Percentiles rank a stretch among this genome's conserved stretches.
These are phyloP conservation scores for Stemphylium lycopersici DNA, from an alignment of 2,329 filamentous ascomycete species.

Conservation along the genomic window DNA sequence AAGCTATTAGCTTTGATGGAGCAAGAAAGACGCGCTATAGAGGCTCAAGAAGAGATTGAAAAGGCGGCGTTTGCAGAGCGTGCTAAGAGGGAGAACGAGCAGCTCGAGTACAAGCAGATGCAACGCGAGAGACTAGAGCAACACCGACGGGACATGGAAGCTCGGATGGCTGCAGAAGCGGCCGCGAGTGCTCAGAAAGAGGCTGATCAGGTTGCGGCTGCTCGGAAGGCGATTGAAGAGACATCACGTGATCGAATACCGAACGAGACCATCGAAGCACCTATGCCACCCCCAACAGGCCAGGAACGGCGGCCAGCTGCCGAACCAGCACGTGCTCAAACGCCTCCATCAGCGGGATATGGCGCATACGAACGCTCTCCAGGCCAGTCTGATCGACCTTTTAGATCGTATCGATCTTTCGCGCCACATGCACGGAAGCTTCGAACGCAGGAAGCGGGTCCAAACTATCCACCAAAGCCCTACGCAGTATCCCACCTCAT, in stretches of 20 bases:
- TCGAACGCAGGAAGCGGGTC: slow-evolving; percentile 22
- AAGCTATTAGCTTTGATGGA: slow-evolving; percentile 12
- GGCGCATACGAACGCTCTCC: slow-evolving; percentile 20
- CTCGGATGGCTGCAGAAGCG: slow-evolving; percentile 5
- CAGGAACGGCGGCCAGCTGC: slow-evolving; percentile 5
- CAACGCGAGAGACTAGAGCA: slow-evolving; percentile 12
- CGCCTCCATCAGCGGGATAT: slow-evolving; percentile 15
- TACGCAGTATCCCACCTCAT: slow-evolving; percentile 27
- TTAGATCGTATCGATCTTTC: slow-evolving; percentile 29
- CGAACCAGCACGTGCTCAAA: slow-evolving; percentile 21
- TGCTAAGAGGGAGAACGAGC: slow-evolving; percentile 10
- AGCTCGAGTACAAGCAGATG: slow-evolving; percentile 12
- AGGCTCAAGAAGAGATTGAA: slow-evolving; percentile 9
- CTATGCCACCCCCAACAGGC: slow-evolving; percentile 1
- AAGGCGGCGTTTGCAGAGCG: slow-evolving; percentile 7
- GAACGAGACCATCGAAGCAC: not conserved
- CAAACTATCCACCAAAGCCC: slow-evolving; percentile 20
- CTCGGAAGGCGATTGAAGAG: slow-evolving; percentile 13
- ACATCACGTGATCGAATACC: slow-evolving; percentile 12
- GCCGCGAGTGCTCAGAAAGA: slow-evolving; percentile 8
- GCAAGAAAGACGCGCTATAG: slow-evolving; percentile 7
- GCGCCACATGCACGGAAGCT: slow-evolving; percentile 27
- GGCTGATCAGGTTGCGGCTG: slow-evolving; percentile 11
- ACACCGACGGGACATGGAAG: slow-evolving; percentile 10
- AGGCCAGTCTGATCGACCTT: slow-evolving; percentile 21